Conservation (phyloP, 1,139 yeast species). For the Nadsonia commutata region DNA sequence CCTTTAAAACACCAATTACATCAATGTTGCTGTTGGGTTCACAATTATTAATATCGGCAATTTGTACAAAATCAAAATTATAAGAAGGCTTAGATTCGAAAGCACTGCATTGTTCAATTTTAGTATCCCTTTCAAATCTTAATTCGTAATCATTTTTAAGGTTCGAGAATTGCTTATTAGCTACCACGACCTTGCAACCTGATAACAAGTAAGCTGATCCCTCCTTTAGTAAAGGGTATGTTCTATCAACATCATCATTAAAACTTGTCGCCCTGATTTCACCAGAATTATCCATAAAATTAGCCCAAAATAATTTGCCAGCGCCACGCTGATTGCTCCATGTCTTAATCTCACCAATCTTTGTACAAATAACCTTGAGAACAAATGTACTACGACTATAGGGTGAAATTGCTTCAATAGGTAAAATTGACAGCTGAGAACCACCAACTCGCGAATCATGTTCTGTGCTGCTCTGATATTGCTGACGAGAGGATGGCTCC, state of each 20-base stretch:
- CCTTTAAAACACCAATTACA: constrained; percentile 57
- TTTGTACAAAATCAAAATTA: constrained; percentile 58
- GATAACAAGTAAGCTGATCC: constrained; percentile 81
- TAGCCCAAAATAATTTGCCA: constrained; percentile 80
- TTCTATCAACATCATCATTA: constrained; percentile 71
- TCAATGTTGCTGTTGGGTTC: constrained; percentile 68
- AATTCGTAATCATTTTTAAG: constrained; percentile 83
- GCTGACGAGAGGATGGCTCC: no score
- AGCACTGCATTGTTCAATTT: constrained; percentile 49
- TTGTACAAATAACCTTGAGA: constrained; percentile 80
- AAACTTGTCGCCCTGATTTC: constrained; percentile 97
- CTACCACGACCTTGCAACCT: constrained; percentile 65
- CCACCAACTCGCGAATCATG: neutral
- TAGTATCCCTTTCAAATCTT: constrained; percentile 62
- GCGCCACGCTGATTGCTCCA: constrained; percentile 82
- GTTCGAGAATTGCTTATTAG: constrained; percentile 77
- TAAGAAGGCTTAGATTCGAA: constrained; percentile 64
- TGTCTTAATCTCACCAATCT: constrained; percentile 73
- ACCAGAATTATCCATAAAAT: constrained; percentile 85
- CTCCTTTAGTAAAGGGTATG: constrained; percentile 61
- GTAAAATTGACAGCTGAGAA: constrained; percentile 14
- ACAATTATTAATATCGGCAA: constrained; percentile 48
- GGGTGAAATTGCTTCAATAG: constrained; percentile 83
- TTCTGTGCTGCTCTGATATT: no score
- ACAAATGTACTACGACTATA: constrained; percentile 75